These are phyloP conservation scores for Colletotrichum echinochloae DNA, from an alignment of 2,329 filamentous ascomycete species.

Conservation along the genomic window DNA sequence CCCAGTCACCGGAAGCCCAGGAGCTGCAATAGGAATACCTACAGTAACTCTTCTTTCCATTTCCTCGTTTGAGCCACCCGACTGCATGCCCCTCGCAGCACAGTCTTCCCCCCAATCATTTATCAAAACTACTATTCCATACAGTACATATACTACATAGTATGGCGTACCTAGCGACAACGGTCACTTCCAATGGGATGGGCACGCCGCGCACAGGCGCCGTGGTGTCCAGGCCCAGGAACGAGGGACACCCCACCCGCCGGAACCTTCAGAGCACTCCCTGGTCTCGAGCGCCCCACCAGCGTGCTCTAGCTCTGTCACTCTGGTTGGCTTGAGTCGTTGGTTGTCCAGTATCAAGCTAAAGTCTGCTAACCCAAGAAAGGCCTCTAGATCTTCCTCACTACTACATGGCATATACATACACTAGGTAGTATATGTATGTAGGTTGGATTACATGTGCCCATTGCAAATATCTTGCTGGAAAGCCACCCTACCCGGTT, in stretches of 20 bases:
- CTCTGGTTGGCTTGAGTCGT: slow-evolving; percentile 22
- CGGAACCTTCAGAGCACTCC: slow-evolving; percentile 2
- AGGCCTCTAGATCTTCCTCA: neutral
- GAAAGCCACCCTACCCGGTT: neutral
- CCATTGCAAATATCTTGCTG: neutral
- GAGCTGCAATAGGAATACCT: no score
- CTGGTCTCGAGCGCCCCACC: neutral
- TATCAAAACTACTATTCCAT: neutral
- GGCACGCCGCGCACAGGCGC: slow-evolving; percentile 5
- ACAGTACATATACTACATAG: neutral
- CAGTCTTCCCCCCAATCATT: neutral
- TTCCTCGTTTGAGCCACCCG: no score
- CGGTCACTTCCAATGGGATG: neutral
- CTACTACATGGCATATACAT: neutral
- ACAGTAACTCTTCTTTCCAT: no score
- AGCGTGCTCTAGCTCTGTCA: neutral
- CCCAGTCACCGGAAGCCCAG: no score
- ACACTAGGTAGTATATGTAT: no score
- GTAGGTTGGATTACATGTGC: neutral
- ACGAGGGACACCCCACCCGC: slow-evolving; percentile 8
- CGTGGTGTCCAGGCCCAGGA: slow-evolving; percentile 1
- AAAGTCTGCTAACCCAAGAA: neutral
- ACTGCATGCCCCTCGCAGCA: no score
- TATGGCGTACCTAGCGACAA: neutral
- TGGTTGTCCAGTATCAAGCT: no score